Percentiles rank a stretch among this genome's conserved stretches.
phyloP scores from a whole-genome alignment of 2,329 filamentous ascomycete genomes.

The Chaetomium sp. region DNA sequence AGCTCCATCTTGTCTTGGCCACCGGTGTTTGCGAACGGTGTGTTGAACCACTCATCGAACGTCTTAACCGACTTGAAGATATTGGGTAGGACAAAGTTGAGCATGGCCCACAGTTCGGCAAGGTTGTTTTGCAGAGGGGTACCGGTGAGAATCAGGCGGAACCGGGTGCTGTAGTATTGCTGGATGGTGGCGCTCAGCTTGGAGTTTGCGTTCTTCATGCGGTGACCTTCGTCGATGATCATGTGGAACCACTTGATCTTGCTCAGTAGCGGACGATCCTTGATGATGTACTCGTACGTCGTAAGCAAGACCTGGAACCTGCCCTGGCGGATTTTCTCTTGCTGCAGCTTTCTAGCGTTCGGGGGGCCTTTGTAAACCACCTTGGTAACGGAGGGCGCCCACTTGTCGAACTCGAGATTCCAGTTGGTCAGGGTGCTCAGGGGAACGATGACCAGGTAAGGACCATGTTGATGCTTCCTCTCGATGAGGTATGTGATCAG shows the following conservation, averaged over 20 bases:
- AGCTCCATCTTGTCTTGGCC: constrained; percentile 98
- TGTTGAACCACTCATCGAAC: constrained; percentile 99
- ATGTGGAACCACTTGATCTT: constrained; percentile 99
- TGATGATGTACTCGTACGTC: constrained; percentile 99
- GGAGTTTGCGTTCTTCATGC: constrained; percentile 98
- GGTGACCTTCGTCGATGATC: constrained; percentile 99
- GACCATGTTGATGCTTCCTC: constrained; percentile 86
- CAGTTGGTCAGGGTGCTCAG: constrained; percentile 97
- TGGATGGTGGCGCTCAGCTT: constrained; percentile 95
- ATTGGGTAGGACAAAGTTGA: constrained; percentile 96
- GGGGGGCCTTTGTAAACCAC: constrained; percentile 98
- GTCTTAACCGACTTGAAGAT: constrained; percentile 99
- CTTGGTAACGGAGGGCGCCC: constrained; percentile 83
- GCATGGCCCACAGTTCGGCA: constrained; percentile 92
- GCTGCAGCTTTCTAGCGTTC: constrained; percentile 81
- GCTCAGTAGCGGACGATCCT: constrained; percentile 89
- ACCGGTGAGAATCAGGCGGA: constrained; percentile 94
- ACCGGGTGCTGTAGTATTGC: constrained; percentile 91
- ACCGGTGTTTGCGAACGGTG: constrained; percentile 96
- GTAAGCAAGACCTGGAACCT: constrained; percentile 96
- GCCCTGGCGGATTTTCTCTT: constrained; percentile 91
- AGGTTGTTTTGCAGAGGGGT: constrained; percentile 97
- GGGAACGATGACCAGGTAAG: constrained; percentile 95
- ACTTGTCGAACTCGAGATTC: constrained; percentile 98
- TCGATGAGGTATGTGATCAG: constrained; percentile 97